Percentiles rank a stretch among this genome's conserved stretches.
Conservation (phyloP, 1,284 basidiomycete species). For the Trichosporon sp. region DNA sequence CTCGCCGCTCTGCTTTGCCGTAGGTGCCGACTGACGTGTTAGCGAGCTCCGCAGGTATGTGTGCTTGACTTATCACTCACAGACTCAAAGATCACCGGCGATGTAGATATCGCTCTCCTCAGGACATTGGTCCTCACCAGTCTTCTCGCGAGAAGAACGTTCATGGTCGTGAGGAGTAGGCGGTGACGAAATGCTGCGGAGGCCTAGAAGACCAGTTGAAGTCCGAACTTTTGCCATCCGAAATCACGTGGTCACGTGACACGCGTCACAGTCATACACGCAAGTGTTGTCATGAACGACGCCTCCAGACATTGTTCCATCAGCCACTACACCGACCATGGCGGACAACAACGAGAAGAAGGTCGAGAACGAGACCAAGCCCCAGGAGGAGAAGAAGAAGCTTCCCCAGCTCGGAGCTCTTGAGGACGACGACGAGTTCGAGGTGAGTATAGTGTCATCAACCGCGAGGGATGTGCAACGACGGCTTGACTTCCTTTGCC, state of each 20-base stretch:
- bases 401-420: constrained; percentile 49
- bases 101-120: not conserved
- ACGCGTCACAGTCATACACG: not conserved
- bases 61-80: not conserved
- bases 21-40: not conserved
- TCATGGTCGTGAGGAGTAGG: not conserved
- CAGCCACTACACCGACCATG: constrained; percentile 7
- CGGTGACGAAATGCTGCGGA: not conserved
- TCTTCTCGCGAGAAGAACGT: not conserved
- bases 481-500: not conserved
- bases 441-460: constrained; percentile 38
- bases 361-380: constrained; percentile 10
- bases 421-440: constrained; percentile 53
- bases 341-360: constrained; percentile 19
- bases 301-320: not conserved
- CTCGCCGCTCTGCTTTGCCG: not conserved
- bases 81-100: not conserved
- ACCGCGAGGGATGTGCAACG: not conserved
- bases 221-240: not conserved
- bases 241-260: constrained; percentile 9
- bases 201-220: not conserved
- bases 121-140: not conserved
- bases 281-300: constrained; percentile 3
- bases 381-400: constrained; percentile 36
- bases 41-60: not conserved